Evolutionary conservation across 345 rosid species (phyloP).

Genomic region (Aquilaria sinensis): DNA sequence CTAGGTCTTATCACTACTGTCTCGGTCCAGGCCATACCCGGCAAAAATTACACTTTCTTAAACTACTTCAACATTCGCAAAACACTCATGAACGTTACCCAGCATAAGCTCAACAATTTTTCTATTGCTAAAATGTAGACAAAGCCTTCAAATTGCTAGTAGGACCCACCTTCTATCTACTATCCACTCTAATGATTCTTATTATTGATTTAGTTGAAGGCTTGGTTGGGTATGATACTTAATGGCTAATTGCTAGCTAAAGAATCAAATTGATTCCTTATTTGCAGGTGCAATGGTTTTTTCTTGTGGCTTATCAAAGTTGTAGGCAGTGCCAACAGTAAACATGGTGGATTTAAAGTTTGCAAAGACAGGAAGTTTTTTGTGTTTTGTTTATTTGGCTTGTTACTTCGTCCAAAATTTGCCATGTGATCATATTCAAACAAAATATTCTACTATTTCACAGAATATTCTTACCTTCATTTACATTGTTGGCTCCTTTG

Average conservation of each 20-base stretch:
- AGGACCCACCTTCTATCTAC: conserved; percentile 76
- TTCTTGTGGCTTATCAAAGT: conserved; percentile 11
- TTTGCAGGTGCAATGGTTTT: conserved; percentile 58
- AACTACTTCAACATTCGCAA: conserved; percentile 84
- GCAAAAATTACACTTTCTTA: conserved; percentile 92
- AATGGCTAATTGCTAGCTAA: conserved; percentile 83
- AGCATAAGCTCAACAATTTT: conserved; percentile 67
- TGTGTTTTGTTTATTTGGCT: conserved; percentile 11
- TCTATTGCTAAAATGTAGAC: conserved; percentile 87
- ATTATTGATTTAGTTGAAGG: conserved; percentile 87
- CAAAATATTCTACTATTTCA: no score
- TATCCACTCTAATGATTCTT: conserved; percentile 57
- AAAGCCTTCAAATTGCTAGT: conserved; percentile 93
- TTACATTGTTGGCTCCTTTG: no score
- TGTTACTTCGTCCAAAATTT: no score
- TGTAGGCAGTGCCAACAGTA: conserved; percentile 20
- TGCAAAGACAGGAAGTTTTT: conserved; percentile 23
- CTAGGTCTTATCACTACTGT: conserved; percentile 89
- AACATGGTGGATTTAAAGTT: conserved; percentile 27
- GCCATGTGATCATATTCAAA: no score
- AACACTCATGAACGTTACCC: conserved; percentile 77
- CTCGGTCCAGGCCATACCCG: conserved; percentile 88
- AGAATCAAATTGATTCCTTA: conserved; percentile 60
- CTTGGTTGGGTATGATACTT: conserved; percentile 81
- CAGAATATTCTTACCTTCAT: no score